Percentiles rank a stretch among this genome's conserved stretches.
Conservation (phyloP, 345 rosid genomes). For the Ricinus communis region DNA sequence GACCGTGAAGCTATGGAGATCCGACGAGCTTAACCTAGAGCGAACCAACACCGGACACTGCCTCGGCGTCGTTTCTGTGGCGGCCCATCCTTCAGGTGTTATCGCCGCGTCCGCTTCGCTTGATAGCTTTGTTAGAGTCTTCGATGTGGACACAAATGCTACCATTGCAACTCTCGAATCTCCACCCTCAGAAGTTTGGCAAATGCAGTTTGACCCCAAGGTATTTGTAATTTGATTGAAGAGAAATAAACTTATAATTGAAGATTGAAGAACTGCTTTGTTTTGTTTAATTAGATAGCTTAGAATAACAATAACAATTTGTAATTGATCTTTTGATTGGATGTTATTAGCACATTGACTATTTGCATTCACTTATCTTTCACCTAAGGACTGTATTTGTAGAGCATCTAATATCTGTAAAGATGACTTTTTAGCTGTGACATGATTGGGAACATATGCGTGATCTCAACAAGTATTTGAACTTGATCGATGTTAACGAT, state of each 20-base stretch:
- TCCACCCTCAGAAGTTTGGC: constrained; percentile 98
- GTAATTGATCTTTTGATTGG: not conserved
- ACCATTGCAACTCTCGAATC: constrained; percentile 88
- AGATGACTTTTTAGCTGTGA: no score
- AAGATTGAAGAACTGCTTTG: no score
- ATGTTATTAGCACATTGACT: no score
- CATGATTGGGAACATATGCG: no score
- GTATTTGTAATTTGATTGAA: constrained; percentile 36
- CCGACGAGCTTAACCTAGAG: constrained; percentile 76
- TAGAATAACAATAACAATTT: no score
- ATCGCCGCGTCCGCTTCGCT: constrained; percentile 91
- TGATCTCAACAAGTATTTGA: no score
- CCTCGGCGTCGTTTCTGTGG: constrained; percentile 89
- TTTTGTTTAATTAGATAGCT: no score
- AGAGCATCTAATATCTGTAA: no score
- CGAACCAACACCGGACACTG: constrained; percentile 89
- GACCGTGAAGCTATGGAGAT: constrained; percentile 81
- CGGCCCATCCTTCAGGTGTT: constrained; percentile 93
- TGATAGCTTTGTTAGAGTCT: constrained; percentile 94
- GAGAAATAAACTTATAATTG: no score
- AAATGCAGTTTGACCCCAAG: constrained; percentile 92
- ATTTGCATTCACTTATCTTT: no score
- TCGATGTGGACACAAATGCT: constrained; percentile 91
- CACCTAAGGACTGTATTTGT: no score
- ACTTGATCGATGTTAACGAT: constrained; percentile 18